Evolutionary conservation across 345 rosid genomes (phyloP).

Genomic region (Stellera chamaejasme): DNA sequence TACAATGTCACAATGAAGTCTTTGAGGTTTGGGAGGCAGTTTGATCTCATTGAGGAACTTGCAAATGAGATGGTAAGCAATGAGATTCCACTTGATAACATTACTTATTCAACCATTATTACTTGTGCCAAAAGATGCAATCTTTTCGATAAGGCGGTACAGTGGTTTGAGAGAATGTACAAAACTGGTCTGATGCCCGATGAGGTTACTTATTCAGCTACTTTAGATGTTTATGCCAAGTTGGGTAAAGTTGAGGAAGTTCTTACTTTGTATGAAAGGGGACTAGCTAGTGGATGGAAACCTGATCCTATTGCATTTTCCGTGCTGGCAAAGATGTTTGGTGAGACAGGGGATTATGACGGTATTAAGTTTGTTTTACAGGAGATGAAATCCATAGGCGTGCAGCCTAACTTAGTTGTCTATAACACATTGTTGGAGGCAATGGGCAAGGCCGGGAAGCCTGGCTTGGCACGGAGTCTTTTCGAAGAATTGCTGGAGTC

Average conservation of each 20-base stretch:
- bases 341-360: slow-evolving; percentile 83
- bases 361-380: slow-evolving; percentile 88
- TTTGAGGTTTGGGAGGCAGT: slow-evolving; percentile 79
- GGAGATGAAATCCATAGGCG: slow-evolving; percentile 74
- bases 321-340: slow-evolving; percentile 84
- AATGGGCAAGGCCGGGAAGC: slow-evolving; percentile 83
- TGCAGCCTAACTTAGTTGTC: slow-evolving; percentile 73
- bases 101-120: slow-evolving; percentile 90
- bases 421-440: slow-evolving; percentile 84
- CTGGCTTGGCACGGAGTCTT: slow-evolving; percentile 77
- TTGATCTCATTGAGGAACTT: slow-evolving; percentile 68
- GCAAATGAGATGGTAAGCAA: slow-evolving; percentile 76
- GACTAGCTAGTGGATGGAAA: slow-evolving; percentile 84
- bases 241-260: slow-evolving; percentile 82
- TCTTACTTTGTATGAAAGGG: slow-evolving; percentile 85
- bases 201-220: slow-evolving; percentile 83
- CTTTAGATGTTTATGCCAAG: slow-evolving; percentile 79
- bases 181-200: slow-evolving; percentile 92
- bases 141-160: slow-evolving; percentile 67
- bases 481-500: slow-evolving; percentile 72
- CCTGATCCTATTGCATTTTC: slow-evolving; percentile 77
- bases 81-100: slow-evolving; percentile 75
- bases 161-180: slow-evolving; percentile 93
- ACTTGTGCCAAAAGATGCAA: slow-evolving; percentile 77
- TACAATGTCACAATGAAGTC: slow-evolving; percentile 82